Conservation (phyloP, 1,284 basidiomycete genomes). For the Ceratobasidium sp. region DNA sequence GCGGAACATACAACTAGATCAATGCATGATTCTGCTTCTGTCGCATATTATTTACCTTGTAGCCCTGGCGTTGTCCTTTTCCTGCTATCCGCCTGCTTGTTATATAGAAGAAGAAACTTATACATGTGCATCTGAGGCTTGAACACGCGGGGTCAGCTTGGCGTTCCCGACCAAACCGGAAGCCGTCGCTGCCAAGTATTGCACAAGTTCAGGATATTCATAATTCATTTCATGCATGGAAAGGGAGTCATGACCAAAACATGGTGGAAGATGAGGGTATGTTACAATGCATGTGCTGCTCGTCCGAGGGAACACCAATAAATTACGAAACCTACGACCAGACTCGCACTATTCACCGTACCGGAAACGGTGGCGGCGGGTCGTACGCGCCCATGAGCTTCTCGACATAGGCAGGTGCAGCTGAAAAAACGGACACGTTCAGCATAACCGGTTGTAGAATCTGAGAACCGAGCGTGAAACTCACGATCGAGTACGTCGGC, state of each 20-base stretch:
- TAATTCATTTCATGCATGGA: slow-evolving; percentile 13
- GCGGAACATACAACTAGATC: slow-evolving; percentile 38
- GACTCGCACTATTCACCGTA: not conserved
- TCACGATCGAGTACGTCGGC: slow-evolving; percentile 12
- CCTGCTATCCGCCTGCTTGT: slow-evolving; percentile 16
- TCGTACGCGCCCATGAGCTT: slow-evolving; percentile 22
- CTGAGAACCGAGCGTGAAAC: not conserved
- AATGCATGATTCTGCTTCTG: slow-evolving; percentile 21
- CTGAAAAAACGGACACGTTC: not conserved
- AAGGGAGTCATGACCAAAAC: not conserved
- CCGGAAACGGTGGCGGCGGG: slow-evolving; percentile 29
- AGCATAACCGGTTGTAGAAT: not conserved
- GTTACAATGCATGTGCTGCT: slow-evolving; percentile 14
- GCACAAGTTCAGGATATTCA: not conserved
- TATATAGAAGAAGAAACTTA: slow-evolving; percentile 28
- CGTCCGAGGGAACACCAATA: slow-evolving; percentile 21
- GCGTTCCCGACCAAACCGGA: slow-evolving; percentile 10
- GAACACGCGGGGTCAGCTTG: slow-evolving; percentile 3
- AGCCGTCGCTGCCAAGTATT: slow-evolving; percentile 2
- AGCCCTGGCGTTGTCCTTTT: slow-evolving; percentile 17
- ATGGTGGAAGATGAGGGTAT: slow-evolving; percentile 8
- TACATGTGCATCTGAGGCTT: slow-evolving; percentile 1
- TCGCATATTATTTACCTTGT: slow-evolving; percentile 40
- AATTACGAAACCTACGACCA: slow-evolving; percentile 8
- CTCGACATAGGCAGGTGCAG: slow-evolving; percentile 33